Conservation (phyloP, 495 filamentous ascomycete species). For the Aspergillus leporis region DNA sequence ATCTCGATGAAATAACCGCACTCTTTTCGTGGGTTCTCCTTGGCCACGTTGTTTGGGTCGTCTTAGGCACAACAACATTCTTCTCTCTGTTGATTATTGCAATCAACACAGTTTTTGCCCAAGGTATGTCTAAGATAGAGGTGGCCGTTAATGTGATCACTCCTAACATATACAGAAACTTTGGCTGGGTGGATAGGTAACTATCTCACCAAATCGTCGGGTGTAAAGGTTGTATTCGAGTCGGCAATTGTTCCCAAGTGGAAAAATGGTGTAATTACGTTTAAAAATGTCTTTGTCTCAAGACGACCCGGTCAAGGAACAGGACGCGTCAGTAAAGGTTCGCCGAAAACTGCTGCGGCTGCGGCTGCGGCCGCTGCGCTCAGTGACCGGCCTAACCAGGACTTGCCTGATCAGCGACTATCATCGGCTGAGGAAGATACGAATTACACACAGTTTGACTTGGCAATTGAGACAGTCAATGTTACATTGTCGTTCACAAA, state of each 20-base stretch:
- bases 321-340: constrained; percentile 88
- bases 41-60: constrained; percentile 91
- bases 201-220: constrained; percentile 91
- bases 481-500: constrained; percentile 96
- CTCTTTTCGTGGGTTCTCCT: constrained; percentile 94
- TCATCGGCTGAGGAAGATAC: constrained; percentile 72
- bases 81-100: constrained; percentile 86
- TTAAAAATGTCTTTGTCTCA: constrained; percentile 96
- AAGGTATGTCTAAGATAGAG: constrained; percentile 55
- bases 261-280: constrained; percentile 90
- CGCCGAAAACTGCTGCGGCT: constrained; percentile 79
- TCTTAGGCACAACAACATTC: constrained; percentile 95
- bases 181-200: constrained; percentile 91
- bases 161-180: constrained; percentile 64
- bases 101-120: constrained; percentile 95
- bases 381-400: constrained; percentile 27
- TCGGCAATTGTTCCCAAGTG: constrained; percentile 96
- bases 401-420: constrained; percentile 19
- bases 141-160: background rate
- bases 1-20: constrained; percentile 89
- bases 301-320: constrained; percentile 77
- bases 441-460: constrained; percentile 96
- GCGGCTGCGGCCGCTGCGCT: constrained; percentile 76
- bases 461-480: constrained; percentile 92
- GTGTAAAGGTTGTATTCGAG: constrained; percentile 95